These are phyloP conservation scores for Plectosphaerella cucumerina DNA, from an alignment of 2,329 filamentous ascomycete genomes.

Conservation along the genomic window DNA sequence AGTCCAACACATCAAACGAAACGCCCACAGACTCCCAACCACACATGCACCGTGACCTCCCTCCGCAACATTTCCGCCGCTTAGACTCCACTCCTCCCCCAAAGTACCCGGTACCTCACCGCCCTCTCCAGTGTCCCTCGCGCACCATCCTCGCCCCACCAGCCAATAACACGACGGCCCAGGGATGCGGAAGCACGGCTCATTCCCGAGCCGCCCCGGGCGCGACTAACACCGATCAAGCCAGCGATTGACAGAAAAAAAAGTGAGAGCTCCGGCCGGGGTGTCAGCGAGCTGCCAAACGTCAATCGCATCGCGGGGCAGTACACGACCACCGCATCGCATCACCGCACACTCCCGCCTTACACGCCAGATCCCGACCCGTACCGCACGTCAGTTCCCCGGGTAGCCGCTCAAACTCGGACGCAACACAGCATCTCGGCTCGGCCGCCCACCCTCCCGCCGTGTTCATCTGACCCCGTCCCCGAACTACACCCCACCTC, in stretches of 20 bases:
- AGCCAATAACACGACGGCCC: background rate
- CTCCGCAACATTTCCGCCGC: too few relatives aligned
- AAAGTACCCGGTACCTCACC: background rate
- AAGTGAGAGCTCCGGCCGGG: background rate
- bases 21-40: too few relatives aligned
- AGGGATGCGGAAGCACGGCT: background rate
- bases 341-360: background rate
- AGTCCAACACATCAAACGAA: too few relatives aligned
- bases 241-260: background rate
- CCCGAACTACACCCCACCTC: background rate
- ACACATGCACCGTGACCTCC: too few relatives aligned
- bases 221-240: slow-evolving; percentile 1
- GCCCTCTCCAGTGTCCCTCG: background rate
- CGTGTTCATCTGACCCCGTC: background rate
- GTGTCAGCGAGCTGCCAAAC: background rate
- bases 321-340: background rate
- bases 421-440: background rate
- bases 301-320: background rate
- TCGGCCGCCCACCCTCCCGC: background rate
- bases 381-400: background rate
- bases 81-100: background rate
- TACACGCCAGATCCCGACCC: too few relatives aligned
- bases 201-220: slow-evolving; percentile 5
- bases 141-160: background rate
- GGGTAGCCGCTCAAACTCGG: background rate